Evolutionary conservation across 1,284 basidiomycete species (phyloP).

Genomic region (Cutaneotrichosporon daszewskae): DNA sequence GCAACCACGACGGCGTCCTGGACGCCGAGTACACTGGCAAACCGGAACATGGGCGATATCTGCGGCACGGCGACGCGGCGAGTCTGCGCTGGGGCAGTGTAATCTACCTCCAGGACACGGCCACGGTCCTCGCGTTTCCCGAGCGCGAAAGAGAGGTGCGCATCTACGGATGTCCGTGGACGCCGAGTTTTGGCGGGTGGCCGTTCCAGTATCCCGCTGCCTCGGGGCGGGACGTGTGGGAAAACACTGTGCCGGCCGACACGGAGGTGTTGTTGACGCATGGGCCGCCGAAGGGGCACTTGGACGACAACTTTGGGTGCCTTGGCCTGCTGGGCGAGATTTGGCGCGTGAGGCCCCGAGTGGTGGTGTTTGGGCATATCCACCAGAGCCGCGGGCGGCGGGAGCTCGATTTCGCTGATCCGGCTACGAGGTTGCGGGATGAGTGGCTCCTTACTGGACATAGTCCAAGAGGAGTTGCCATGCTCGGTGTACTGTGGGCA

Average conservation of each 20-base stretch:
- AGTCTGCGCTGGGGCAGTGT: conserved; percentile 4
- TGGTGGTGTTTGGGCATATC: background rate
- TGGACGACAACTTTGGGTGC: background rate
- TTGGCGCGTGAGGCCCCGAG: background rate
- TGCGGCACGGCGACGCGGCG: too few relatives aligned
- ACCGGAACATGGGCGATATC: too few relatives aligned
- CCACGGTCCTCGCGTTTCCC: background rate
- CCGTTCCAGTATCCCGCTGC: conserved; percentile 1
- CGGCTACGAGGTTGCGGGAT: too few relatives aligned
- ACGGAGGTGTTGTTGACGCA: conserved; percentile 2
- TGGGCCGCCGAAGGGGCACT: background rate
- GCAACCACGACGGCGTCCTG: conserved; percentile 5
- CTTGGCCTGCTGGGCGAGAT: background rate
- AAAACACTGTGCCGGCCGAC: background rate
- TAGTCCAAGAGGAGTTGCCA: too few relatives aligned
- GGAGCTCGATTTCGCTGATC: too few relatives aligned
- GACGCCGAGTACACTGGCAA: background rate
- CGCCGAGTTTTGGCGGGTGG: background rate
- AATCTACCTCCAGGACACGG: background rate
- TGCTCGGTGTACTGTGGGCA: too few relatives aligned
- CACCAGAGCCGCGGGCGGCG: background rate
- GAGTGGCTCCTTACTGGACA: too few relatives aligned
- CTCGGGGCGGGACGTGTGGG: conserved; percentile 3
- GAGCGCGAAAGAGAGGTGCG: background rate
- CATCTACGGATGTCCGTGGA: background rate